Base-by-base conservation (phyloP, 306 rosid genomes). In the Fragaria vesca region DNA sequence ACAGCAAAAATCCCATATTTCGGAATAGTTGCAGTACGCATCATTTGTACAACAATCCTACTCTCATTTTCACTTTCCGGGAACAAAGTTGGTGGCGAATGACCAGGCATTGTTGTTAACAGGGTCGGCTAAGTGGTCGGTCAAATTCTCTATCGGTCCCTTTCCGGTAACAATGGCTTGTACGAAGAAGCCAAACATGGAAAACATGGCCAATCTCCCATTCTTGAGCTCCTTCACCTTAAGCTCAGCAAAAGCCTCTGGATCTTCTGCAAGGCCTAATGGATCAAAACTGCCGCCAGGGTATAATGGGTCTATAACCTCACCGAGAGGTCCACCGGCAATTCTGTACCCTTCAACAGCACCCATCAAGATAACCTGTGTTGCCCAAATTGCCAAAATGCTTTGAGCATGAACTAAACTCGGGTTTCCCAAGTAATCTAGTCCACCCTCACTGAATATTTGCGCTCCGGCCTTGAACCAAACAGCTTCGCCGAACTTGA, bases 61-160 rank as follows among this genome's bases (percentile, higher is more conserved):
- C 2, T 58, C 15, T 58, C 65, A 58, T 21, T 9, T 58, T 65
- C 45, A 65, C 69, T 65, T 65, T 32, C 45, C 46, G 24, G 46
- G 69, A 65, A 7, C 45, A 34, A 65, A 65, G 46, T 65, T 65
- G 43, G 69, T 65, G 69, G 69, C 69, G 8, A 34, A 65, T 2
- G 69, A 65, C 46, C 69, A 65, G 17, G 69, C 69, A 18, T 65
- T 65, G 45, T 63, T 63, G 69, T 65, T 65, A 16, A 65, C 69
- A 3, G 69, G 69, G 12, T 65, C 69, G 5, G 45, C 69, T 34
- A 65, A 65, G 43, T 63, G 69, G 43, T 63, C 69, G 1, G 43
- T 46, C 24, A 65, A 34, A 34, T 65, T 65, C 46, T 65, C 46
- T 34, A 65, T 65, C 2, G 69, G 69, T 65, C 69, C 69, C 46